phyloP scores from a whole-genome alignment of 176 grass and related monocot genomes.

The Saccharum officinarum region DNA sequence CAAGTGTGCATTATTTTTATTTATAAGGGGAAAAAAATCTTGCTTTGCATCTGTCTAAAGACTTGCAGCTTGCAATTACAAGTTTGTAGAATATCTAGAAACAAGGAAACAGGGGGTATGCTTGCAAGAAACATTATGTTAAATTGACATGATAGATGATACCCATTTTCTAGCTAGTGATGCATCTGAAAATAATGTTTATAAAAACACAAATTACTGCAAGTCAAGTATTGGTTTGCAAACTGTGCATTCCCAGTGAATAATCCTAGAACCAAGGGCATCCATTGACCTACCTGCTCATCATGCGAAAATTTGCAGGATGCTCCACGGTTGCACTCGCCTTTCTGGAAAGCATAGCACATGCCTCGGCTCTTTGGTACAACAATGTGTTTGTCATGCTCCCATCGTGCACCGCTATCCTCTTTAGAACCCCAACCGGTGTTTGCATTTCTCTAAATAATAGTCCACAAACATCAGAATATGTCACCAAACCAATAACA shows the following conservation, averaged over 20 bases:
- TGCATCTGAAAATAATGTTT: not conserved
- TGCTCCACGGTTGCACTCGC: conserved; percentile 78
- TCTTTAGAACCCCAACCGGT: conserved; percentile 65
- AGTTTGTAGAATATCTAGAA: not conserved
- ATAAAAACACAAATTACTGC: not conserved
- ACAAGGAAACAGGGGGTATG: conserved; percentile 9
- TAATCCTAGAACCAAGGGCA: not conserved
- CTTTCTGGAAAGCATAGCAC: conserved; percentile 88
- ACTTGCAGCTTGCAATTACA: not conserved
- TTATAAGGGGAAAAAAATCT: not conserved
- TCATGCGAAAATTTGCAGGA: conserved; percentile 88
- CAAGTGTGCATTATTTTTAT: not conserved
- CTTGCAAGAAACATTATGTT: not conserved
- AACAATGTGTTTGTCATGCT: conserved; percentile 49
- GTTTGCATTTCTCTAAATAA: conserved; percentile 61
- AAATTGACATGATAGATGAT: not conserved
- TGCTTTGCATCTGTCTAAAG: not conserved
- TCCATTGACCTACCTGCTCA: conserved; percentile 53
- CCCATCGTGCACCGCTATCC: conserved; percentile 46
- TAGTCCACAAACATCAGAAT: not conserved
- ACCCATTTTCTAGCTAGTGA: conserved; percentile 14
- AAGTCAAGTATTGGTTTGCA: not conserved
- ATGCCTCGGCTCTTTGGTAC: conserved; percentile 65
- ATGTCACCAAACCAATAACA: not conserved
- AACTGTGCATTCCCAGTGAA: not conserved